phyloP scores from a whole-genome alignment of 805 yeast genomes.

The Blastobotrys parvus region DNA sequence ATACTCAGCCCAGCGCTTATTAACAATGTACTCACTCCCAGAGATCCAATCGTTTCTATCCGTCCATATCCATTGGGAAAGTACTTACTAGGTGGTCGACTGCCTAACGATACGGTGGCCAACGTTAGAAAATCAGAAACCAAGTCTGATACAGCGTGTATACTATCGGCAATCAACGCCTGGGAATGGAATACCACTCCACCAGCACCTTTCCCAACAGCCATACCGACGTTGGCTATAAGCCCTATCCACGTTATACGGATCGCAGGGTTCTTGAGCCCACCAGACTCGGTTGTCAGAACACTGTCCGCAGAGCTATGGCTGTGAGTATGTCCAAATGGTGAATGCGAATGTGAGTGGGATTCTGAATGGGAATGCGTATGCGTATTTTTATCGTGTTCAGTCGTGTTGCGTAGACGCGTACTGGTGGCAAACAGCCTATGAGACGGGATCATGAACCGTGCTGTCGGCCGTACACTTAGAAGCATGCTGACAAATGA shows the following conservation, averaged over 20 bases:
- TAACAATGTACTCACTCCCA: constrained; percentile 76
- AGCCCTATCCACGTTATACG: constrained; percentile 90
- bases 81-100: constrained; percentile 43
- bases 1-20: constrained; percentile 84
- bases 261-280: constrained; percentile 70
- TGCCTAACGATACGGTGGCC: constrained; percentile 75
- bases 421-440: too few relatives aligned
- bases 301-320: constrained; percentile 17
- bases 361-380: constrained; percentile 2
- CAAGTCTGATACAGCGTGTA: constrained; percentile 86
- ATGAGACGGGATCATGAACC: too few relatives aligned
- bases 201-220: constrained; percentile 76
- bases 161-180: constrained; percentile 88
- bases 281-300: constrained; percentile 21
- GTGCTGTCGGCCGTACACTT: too few relatives aligned
- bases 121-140: constrained; percentile 84
- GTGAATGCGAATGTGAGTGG: constrained; percentile 11
- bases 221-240: constrained; percentile 76
- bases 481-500: too few relatives aligned
- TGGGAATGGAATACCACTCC: constrained; percentile 92
- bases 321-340: constrained; percentile 16
- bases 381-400: neutral
- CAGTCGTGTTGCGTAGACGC: too few relatives aligned
- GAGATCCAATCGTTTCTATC: constrained; percentile 84
- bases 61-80: constrained; percentile 92